Conservation (phyloP, 352 stramenopile genomes). For the Pythium sp. region DNA sequence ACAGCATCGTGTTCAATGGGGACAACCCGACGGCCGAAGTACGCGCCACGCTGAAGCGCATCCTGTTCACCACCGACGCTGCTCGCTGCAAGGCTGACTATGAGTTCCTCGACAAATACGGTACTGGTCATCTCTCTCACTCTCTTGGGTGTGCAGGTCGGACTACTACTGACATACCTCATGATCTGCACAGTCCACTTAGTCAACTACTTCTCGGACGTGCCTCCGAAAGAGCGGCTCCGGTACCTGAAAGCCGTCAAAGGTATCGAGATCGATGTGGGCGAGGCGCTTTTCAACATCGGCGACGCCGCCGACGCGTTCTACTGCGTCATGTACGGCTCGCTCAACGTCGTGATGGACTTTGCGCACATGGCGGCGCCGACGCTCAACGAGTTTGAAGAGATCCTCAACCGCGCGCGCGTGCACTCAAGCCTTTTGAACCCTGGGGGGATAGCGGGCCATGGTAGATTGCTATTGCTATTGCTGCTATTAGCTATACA, state of each 20-base stretch:
- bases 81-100: constrained; percentile 52
- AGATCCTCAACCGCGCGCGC: constrained; percentile 65
- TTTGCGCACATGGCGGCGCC: constrained; percentile 60
- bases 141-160: background rate
- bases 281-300: constrained; percentile 67
- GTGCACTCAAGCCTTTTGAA: constrained; percentile 71
- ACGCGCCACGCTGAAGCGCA: constrained; percentile 32
- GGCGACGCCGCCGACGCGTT: constrained; percentile 69
- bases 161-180: background rate
- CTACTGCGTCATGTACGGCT: constrained; percentile 76
- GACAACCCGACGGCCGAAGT: constrained; percentile 43
- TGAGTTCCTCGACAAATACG: constrained; percentile 65
- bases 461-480: constrained; percentile 23
- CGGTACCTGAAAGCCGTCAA: constrained; percentile 63
- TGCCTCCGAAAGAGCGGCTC: constrained; percentile 47
- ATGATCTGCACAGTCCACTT: constrained; percentile 34
- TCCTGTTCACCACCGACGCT: constrained; percentile 44
- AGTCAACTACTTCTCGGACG: constrained; percentile 64
- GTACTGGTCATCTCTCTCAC: constrained; percentile 17
- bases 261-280: constrained; percentile 58
- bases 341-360: constrained; percentile 72
- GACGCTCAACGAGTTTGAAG: constrained; percentile 70
- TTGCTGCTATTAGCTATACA: background rate
- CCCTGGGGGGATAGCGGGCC: constrained; percentile 30
- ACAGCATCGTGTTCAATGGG: constrained; percentile 12